Evolutionary conservation across 1,139 yeast species (phyloP).

Genomic region (Kodamaea derodonti): DNA sequence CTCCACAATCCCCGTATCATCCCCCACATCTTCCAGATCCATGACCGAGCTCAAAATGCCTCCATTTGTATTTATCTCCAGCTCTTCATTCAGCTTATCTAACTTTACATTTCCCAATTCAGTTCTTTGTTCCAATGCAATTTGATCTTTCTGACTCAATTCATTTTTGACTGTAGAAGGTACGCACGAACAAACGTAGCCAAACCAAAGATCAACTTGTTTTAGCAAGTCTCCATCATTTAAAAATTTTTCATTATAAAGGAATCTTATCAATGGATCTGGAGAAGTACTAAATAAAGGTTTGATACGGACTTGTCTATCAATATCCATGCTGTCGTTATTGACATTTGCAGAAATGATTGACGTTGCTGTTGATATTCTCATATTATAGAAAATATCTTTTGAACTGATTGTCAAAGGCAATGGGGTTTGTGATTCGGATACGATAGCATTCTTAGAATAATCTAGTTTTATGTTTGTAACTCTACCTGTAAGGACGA

Average conservation of each 20-base stretch:
- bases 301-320: conserved; percentile 6
- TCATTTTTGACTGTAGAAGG: conserved; percentile 26
- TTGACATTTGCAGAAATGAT: conserved; percentile 1
- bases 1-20: conserved; percentile 3
- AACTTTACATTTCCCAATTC: conserved; percentile 13
- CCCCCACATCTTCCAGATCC: conserved; percentile 9
- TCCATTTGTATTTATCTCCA: conserved; percentile 7
- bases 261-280: conserved; percentile 7
- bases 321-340: conserved; percentile 12
- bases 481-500: conserved; percentile 46
- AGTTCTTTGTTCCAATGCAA: conserved; percentile 32
- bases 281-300: neutral
- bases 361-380: conserved; percentile 8
- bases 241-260: conserved; percentile 19
- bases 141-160: conserved; percentile 40
- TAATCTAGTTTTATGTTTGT: conserved; percentile 44
- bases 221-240: conserved; percentile 16
- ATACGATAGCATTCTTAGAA: conserved; percentile 25
- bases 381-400: conserved; percentile 26
- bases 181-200: conserved; percentile 24
- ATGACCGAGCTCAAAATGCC: conserved; percentile 8
- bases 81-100: conserved; percentile 7
- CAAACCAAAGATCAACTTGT: conserved; percentile 26
- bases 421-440: conserved; percentile 6
- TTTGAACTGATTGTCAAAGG: conserved; percentile 19